Percentiles rank a stretch among this genome's conserved stretches.
These are phyloP conservation scores for Yamadazyma oceani DNA, from an alignment of 1,139 yeast genomes.

Conservation along the genomic window DNA sequence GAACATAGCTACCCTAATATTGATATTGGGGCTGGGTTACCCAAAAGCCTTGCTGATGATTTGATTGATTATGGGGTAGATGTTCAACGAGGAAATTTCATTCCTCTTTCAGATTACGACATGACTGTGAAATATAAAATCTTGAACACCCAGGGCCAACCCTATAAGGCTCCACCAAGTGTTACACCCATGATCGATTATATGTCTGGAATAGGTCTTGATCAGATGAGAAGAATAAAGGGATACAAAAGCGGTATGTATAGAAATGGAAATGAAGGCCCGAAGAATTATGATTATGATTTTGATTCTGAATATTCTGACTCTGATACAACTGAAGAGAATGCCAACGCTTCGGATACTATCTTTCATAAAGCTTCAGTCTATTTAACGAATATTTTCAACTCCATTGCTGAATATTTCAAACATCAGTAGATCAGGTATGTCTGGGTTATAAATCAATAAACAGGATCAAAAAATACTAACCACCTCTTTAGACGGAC, in stretches of 20 bases:
- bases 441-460: not conserved
- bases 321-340: conserved; percentile 5
- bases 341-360: conserved; percentile 2
- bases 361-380: conserved; percentile 10
- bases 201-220: conserved; percentile 16
- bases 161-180: conserved; percentile 18
- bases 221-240: conserved; percentile 11
- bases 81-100: conserved; percentile 46
- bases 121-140: conserved; percentile 38
- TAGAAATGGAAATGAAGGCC: conserved; percentile 7
- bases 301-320: conserved; percentile 5
- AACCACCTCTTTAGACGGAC: not conserved
- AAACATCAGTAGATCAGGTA: conserved; percentile 4
- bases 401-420: conserved; percentile 6
- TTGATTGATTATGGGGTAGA: conserved; percentile 51
- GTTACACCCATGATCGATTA: conserved; percentile 24
- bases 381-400: conserved; percentile 9
- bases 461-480: too few relatives aligned
- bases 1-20: conserved; percentile 49
- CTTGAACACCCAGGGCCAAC: conserved; percentile 36
- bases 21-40: conserved; percentile 49
- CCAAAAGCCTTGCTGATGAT: conserved; percentile 43
- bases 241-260: conserved; percentile 16
- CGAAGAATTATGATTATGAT: conserved; percentile 1
- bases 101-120: conserved; percentile 41